These are phyloP conservation scores for Mortierella alpina DNA, from an alignment of 192 early-diverging fungal genomes.

Conservation along the genomic window DNA sequence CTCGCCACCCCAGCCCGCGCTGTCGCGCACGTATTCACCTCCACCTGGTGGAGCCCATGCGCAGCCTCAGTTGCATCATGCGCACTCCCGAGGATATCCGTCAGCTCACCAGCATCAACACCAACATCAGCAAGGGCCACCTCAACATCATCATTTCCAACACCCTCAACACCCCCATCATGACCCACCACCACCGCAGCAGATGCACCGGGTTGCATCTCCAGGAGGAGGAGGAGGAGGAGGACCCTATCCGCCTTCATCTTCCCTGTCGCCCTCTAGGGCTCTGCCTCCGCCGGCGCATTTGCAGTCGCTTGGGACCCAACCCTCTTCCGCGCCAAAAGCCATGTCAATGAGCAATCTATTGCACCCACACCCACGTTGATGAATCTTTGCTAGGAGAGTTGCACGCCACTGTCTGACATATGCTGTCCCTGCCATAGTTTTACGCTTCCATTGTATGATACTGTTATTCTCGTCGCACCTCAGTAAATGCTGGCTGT, in stretches of 20 bases:
- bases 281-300: background rate
- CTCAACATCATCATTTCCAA: too few relatives aligned
- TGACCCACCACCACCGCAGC: constrained; percentile 1
- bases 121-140: background rate
- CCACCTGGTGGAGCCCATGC: background rate
- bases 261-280: background rate
- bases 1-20: background rate
- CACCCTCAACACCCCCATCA: constrained; percentile 7
- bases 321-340: background rate
- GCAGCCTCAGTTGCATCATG: background rate
- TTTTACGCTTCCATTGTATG: too few relatives aligned
- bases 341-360: constrained; percentile 27
- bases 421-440: too few relatives aligned
- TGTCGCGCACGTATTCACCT: background rate
- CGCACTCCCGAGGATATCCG: background rate
- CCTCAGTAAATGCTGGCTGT: too few relatives aligned
- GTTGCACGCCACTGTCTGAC: too few relatives aligned
- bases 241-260: background rate
- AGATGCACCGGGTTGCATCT: background rate
- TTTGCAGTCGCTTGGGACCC: background rate
- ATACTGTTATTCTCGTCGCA: too few relatives aligned
- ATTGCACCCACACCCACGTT: constrained; percentile 2
- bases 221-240: background rate
- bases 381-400: too few relatives aligned
- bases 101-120: background rate